These are phyloP conservation scores for Calonectria pteridis DNA, from an alignment of 2,329 filamentous ascomycete genomes.

Conservation along the genomic window DNA sequence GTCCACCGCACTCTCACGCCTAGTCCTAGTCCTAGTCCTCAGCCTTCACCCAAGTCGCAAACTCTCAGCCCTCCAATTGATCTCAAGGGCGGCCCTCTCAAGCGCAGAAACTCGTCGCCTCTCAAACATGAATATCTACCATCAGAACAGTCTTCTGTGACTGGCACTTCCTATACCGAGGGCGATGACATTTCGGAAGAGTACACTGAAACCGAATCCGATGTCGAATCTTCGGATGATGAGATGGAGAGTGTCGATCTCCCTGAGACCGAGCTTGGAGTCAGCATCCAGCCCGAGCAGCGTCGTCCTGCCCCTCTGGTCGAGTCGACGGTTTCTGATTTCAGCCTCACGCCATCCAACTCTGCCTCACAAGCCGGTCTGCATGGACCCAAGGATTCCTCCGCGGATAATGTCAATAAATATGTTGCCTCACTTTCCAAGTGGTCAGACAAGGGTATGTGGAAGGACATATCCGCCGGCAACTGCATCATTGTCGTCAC, in stretches of 20 bases:
- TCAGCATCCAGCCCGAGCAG: slow-evolving; percentile 61
- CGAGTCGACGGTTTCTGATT: slow-evolving; percentile 61
- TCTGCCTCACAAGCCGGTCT: slow-evolving; percentile 80
- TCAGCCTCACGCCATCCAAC: slow-evolving; percentile 81
- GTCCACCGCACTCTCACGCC: slow-evolving; percentile 60
- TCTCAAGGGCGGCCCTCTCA: slow-evolving; percentile 58
- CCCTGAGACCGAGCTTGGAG: slow-evolving; percentile 69
- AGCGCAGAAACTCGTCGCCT: slow-evolving; percentile 88
- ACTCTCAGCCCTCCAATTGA: slow-evolving; percentile 59
- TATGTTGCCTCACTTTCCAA: slow-evolving; percentile 69
- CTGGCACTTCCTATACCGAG: slow-evolving; percentile 68
- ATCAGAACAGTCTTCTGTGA: slow-evolving; percentile 75
- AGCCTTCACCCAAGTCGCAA: slow-evolving; percentile 42
- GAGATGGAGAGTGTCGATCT: slow-evolving; percentile 72
- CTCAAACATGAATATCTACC: slow-evolving; percentile 97
- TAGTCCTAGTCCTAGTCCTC: slow-evolving; percentile 43
- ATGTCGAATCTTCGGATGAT: slow-evolving; percentile 61
- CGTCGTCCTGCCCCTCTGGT: slow-evolving; percentile 41
- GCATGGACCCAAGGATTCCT: slow-evolving; percentile 60
- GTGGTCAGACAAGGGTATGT: slow-evolving; percentile 72
- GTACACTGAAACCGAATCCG: slow-evolving; percentile 65
- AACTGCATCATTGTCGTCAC: slow-evolving; percentile 68
- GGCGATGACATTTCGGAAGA: slow-evolving; percentile 58
- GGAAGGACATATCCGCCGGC: slow-evolving; percentile 69
- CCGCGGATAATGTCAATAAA: slow-evolving; percentile 59